Conservation (phyloP, 176 grass and related monocot genomes). For the Eleusine indica region DNA sequence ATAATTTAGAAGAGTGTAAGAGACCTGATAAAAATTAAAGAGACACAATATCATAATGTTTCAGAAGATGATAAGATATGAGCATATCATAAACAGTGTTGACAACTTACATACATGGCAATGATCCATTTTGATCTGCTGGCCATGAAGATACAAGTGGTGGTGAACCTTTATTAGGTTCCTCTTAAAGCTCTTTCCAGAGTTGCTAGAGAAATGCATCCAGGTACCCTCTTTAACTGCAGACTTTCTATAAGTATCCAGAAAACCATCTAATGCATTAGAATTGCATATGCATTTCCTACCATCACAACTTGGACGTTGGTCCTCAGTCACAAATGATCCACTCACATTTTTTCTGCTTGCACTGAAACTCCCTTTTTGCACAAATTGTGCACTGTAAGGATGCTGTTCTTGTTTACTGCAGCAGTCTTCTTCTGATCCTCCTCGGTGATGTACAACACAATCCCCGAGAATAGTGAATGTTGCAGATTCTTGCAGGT, state of each 20-base stretch:
- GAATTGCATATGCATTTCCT: slow-evolving; percentile 48
- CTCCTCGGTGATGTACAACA: slow-evolving; percentile 31
- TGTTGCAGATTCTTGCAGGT: slow-evolving; percentile 54
- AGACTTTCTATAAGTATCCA: slow-evolving; percentile 57
- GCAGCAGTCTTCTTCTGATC: slow-evolving; percentile 38
- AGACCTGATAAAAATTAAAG: not conserved
- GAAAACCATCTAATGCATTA: slow-evolving; percentile 48
- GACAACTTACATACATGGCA: slow-evolving; percentile 95
- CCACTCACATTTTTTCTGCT: slow-evolving; percentile 31
- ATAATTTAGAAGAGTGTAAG: slow-evolving; percentile 34
- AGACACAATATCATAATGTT: slow-evolving; percentile 11
- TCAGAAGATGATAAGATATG: slow-evolving; percentile 3
- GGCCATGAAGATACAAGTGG: slow-evolving; percentile 57
- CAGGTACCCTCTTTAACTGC: slow-evolving; percentile 60
- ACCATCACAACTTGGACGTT: slow-evolving; percentile 13
- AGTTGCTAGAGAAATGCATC: slow-evolving; percentile 55
- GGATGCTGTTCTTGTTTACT: slow-evolving; percentile 37
- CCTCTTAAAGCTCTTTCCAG: slow-evolving; percentile 39
- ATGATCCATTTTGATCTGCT: slow-evolving; percentile 57
- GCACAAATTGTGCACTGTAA: slow-evolving; percentile 21
- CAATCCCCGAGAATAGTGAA: slow-evolving; percentile 73
- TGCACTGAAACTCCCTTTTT: slow-evolving; percentile 29
- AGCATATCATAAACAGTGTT: slow-evolving; percentile 35
- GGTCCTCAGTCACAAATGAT: slow-evolving; percentile 34
- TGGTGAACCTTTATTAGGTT: slow-evolving; percentile 55